Base-by-base conservation (phyloP, 192 early-diverging fungal species). In the Oehlia diaphana region DNA sequence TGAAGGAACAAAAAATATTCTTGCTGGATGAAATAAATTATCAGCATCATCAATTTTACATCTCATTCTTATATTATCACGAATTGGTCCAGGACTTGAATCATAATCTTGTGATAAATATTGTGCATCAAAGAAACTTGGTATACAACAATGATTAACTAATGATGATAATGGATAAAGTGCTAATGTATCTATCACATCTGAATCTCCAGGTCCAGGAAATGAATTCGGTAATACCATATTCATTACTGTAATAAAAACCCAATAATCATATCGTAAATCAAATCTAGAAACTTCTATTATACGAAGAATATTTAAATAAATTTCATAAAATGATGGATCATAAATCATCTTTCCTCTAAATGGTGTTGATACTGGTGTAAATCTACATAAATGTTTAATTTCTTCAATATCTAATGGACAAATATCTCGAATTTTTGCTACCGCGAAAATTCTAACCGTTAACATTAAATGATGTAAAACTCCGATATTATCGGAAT, bases 261-360 rank as follows among this genome's bases (percentile, higher is more conserved):
- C 23, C 74, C 63, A 76, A 64, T 63, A 76, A 64, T 76, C 74
- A 76, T 35, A 64, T 16, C 47, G 35, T n/a, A 76, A 28, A 26
- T 42, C 58, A 76, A 50, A 64, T 39, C 8, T 61, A 1, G 74
- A 76, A 64, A 76, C 64, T 37, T 65, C 63, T 19, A 64, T 14
- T 21, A 76, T 37, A 10, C 23, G 2, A 26, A 76, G 63, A 21
- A 35, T 65, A 9, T 9, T n/a, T 9, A 58, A 33, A 58, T 74
- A 74, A 61, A 31, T 47, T 16, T 69, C 35, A 69, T 35, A 42
- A 42, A 37, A 69, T 31, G 0, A 23, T 12, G 47, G 9, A 73
- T 47, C 44, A 47, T 16, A 37, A 47, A 73, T 53, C 23, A 14
- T 6, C 8, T 9, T 9, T 19, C n/a, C 39, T 28, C 12, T 19